These are phyloP conservation scores for Phialophora expanda DNA, from an alignment of 2,329 filamentous ascomycete species.

Conservation along the genomic window DNA sequence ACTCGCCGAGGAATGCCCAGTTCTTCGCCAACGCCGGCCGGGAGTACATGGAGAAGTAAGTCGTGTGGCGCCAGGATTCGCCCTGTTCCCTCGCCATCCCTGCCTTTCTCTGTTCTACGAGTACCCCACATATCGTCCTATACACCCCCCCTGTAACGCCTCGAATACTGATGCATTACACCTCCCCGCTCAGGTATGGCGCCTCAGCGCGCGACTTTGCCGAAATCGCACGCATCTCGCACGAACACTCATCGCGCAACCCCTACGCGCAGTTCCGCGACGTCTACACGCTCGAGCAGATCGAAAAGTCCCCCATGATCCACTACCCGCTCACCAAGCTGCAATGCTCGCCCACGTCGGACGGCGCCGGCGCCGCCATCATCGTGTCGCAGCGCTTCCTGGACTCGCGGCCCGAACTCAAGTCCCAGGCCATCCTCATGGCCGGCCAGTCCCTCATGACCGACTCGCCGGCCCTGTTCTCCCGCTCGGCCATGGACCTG, in stretches of 20 bases:
- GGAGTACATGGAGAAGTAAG: constrained; percentile 92
- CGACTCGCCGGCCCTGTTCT: constrained; percentile 79
- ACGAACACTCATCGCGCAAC: constrained; percentile 86
- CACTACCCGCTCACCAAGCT: constrained; percentile 90
- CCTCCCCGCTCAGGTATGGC: constrained; percentile 65
- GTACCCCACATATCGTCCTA: constrained; percentile 24
- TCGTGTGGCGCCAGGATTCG: not conserved
- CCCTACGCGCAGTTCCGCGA: constrained; percentile 98
- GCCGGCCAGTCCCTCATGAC: constrained; percentile 86
- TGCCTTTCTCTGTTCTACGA: not conserved
- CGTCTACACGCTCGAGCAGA: constrained; percentile 84
- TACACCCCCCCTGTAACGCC: not conserved
- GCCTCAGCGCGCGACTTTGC: constrained; percentile 86
- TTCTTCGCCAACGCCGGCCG: constrained; percentile 92
- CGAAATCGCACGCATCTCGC: constrained; percentile 91
- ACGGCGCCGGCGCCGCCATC: constrained; percentile 86
- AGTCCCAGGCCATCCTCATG: constrained; percentile 79
- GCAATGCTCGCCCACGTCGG: constrained; percentile 95
- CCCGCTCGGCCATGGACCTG: constrained; percentile 79
- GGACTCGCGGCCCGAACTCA: constrained; percentile 81
- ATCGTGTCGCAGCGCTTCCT: constrained; percentile 89
- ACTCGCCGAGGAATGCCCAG: constrained; percentile 84
- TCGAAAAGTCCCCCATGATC: constrained; percentile 77
- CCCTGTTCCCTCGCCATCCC: no score
- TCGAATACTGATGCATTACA: not conserved